Evolutionary conservation across 495 filamentous ascomycete species (phyloP), one percentile per base, ranked within the genome.

Genomic region (Endocarpon pusillum): DNA sequence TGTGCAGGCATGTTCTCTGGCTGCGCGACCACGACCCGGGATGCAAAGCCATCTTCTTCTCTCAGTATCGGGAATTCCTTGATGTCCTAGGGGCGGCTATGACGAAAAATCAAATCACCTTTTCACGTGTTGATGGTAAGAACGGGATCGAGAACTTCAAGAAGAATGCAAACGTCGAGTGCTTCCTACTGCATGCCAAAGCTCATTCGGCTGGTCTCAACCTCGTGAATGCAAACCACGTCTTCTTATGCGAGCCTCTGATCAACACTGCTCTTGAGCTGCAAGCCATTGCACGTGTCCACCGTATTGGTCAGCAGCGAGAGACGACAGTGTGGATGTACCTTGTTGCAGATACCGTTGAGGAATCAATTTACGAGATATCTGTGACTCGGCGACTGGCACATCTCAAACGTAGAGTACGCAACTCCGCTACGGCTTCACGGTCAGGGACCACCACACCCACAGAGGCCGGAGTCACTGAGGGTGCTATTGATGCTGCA

Each of bases 281-380:
- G 4, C 87, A 97, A 47, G 87, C 84, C 2, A 91, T 94, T 43
- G 83, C 85, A 4, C 76, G 87, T 31, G 85, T 97, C 0, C 83
- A 97, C 50, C 69, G 87, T 23, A 97, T 97, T 35, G 87, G 87
- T 0, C 87, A 97, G 52, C 67, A 73, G 38, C 72, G 78, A 18
- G 64, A 75, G 39, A 97, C 87, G 4, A 92, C 83, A 2, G 87
- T 94, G 3, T 97, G 84, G 78, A 78, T 94, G 53, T 97, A 97
- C 50, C 66, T 94, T 1, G 67, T 92, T 15, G 73, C 77, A 3
- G 79, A 77, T 30, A 92, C 87, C 0, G 82, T 94, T 2, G 87
- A 97, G 43, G 73, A 91, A 49, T 74, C 75, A 0, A 89, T 97
- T 28, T 81, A 94, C 47, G 70, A 85, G 22, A 67, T 94, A 14